Evolutionary conservation across 768 basidiomycete genomes (phyloP), one percentile per base, ranked within the genome.

Genomic region (Leucocoprinus leucothites): DNA sequence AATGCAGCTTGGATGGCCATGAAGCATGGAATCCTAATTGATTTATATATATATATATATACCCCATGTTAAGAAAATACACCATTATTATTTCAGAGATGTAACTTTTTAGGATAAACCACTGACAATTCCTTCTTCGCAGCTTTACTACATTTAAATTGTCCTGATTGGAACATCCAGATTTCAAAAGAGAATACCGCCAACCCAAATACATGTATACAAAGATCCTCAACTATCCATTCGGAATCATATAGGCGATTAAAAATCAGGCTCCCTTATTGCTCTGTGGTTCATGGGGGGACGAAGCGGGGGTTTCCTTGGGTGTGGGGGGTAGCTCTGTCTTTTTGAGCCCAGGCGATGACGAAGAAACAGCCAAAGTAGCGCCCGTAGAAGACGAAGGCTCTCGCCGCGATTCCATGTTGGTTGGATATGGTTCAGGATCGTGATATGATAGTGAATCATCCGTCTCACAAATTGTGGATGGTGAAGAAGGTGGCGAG

Each of bases 401-500:
- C 28, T 48, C 47, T 28, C 54, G 48, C 18, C 19, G 34, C 14
- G 48, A 31, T 14, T 25, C 40, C 9, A 14, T 21, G 18, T 35
- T 48, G 6, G 21, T 18, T 8, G 26, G 13, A 22, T 24, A 18
- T 31, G 31, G 31, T 21, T 48, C 53, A n/a, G 53, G 46, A 18
- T 41, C 46, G 19, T 49, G 48, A 48, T 48, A 56, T 26, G n/a
- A 43, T 7, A 55, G 28, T 18, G 38, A 49, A 13, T 60, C 61
- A 51, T 65, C 67, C 41, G 62, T 63, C 52, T 68, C 67, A 34
- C 63, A 63, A 8, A 57, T 35, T 25, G 61, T 60, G 16, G 66
- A 66, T 18, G 63, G 43, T n/a, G 51, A 60, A 19, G 68, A 66
- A 22, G 70, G 65, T 25, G 70, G 66, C 16, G 69, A 60, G 8